Percentiles rank a stretch among this genome's conserved stretches.
Evolutionary conservation across 768 basidiomycete genomes (phyloP).

Genomic region (Amanita polypyramis): DNA sequence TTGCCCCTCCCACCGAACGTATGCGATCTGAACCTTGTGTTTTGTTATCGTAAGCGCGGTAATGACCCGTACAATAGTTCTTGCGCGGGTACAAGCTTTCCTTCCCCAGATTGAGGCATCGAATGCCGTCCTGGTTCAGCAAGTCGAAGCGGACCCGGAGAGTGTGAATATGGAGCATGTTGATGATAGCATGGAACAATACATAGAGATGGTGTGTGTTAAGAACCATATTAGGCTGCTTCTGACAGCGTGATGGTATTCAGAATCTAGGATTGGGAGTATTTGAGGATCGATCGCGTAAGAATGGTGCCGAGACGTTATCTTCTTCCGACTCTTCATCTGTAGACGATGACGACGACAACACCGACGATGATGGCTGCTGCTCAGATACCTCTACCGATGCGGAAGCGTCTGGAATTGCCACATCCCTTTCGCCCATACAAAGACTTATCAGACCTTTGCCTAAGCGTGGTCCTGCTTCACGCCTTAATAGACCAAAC

Average conservation of each 20-base stretch:
- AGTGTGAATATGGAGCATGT: constrained; percentile 68
- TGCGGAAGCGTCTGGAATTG: constrained; percentile 22
- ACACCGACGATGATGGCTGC: constrained; percentile 20
- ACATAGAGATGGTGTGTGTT: constrained; percentile 55
- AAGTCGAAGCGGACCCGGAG: constrained; percentile 34
- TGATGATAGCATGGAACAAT: constrained; percentile 31
- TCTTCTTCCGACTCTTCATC: constrained; percentile 8
- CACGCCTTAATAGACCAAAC: constrained; percentile 13
- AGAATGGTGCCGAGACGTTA: constrained; percentile 15
- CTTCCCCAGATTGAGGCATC: constrained; percentile 58
- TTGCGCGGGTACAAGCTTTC: constrained; percentile 57
- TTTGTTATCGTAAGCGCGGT: background rate
- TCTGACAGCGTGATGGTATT: background rate
- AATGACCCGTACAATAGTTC: constrained; percentile 29
- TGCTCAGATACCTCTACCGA: constrained; percentile 20
- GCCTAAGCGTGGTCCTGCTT: constrained; percentile 23
- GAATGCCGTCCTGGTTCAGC: constrained; percentile 40
- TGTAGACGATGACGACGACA: constrained; percentile 14
- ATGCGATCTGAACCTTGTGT: constrained; percentile 14
- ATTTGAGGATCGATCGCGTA: constrained; percentile 33
- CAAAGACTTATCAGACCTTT: constrained; percentile 35
- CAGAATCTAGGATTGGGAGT: constrained; percentile 61
- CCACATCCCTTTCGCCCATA: constrained; percentile 27
- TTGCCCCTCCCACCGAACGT: constrained; percentile 41
- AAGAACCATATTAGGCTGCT: background rate